Percentiles rank a stretch among this genome's conserved stretches.
These are phyloP conservation scores for Dalbergia cochinchinensis DNA, from an alignment of 306 rosid species.

Conservation along the genomic window DNA sequence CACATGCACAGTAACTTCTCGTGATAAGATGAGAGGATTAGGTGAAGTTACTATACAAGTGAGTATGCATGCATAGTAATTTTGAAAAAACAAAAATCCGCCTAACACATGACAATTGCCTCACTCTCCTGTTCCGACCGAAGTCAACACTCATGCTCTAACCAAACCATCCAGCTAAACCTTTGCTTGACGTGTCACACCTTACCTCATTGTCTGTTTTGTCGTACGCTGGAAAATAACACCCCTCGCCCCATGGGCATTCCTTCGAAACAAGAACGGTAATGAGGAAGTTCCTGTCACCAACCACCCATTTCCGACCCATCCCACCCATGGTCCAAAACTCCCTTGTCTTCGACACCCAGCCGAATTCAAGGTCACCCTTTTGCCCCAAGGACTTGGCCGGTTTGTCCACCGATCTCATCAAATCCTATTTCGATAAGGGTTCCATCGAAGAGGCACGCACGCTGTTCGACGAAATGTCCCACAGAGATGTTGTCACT, in stretches of 20 bases:
- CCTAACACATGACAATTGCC: no score
- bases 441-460: conserved; percentile 65
- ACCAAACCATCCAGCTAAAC: no score
- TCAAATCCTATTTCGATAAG: conserved; percentile 51
- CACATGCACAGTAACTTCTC: no score
- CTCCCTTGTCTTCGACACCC: conserved; percentile 48
- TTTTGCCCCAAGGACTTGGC: conserved; percentile 50
- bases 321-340: conserved; percentile 56
- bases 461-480: conserved; percentile 75
- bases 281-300: conserved; percentile 46
- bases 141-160: no score
- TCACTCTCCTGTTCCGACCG: no score
- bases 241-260: background rate
- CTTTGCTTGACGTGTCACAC: no score
- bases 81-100: no score
- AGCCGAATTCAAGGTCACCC: conserved; percentile 35
- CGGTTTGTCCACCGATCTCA: conserved; percentile 61
- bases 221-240: background rate
- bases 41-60: no score
- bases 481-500: conserved; percentile 63
- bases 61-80: no score
- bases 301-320: conserved; percentile 48
- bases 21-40: no score
- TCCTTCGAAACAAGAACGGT: conserved; percentile 35
- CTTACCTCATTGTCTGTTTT: no score